Evolutionary conservation across 257 asterid genomes (phyloP), one percentile per base, ranked within the genome.

Genomic region (Rehmannia glutinosa): DNA sequence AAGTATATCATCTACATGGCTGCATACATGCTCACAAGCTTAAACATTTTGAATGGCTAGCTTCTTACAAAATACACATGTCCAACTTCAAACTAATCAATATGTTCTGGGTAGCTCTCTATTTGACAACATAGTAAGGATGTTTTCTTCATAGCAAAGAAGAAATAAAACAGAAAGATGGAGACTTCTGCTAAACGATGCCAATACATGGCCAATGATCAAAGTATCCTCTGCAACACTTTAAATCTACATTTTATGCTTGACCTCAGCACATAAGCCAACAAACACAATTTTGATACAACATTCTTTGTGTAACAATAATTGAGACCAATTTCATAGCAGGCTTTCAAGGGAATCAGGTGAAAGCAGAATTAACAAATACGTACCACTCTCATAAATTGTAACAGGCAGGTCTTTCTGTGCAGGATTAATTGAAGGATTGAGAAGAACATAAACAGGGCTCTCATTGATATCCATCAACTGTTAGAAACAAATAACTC

Each of bases 381-480:
- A 46, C 92, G n/a, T 83, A 93, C 99, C 97, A 72, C 95, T 93
- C 77, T 93, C 99, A 74, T 63, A 93, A 21, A 90, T 90, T 46
- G 96, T 79, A 68, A 93, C 81, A 7, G 99, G 97, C 70, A 93
- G 83, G 69, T 93, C 99, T 80, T 93, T 93, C 78, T 90, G 97
- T 27, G 97, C 83, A 56, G 89, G 96, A 79, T 90, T 93, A 78
- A 88, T 86, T 6, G 90, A 66, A 49, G 99, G 99, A 76, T 90
- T 93, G 73, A 93, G 96, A 82, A 93, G 90, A 69, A 93, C 88
- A 68, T 88, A 90, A 4, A 93, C 86, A 15, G 99, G 97, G 75
- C 94, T 93, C 78, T 93, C 97, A 65, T 93, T 93, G 74, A 93
- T 90, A 77, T 90, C 96, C 99, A 90, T 90, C 73, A 93, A 57